Evolutionary conservation across 495 filamentous ascomycete genomes (phyloP).

Genomic region (Penicilliopsis zonata): DNA sequence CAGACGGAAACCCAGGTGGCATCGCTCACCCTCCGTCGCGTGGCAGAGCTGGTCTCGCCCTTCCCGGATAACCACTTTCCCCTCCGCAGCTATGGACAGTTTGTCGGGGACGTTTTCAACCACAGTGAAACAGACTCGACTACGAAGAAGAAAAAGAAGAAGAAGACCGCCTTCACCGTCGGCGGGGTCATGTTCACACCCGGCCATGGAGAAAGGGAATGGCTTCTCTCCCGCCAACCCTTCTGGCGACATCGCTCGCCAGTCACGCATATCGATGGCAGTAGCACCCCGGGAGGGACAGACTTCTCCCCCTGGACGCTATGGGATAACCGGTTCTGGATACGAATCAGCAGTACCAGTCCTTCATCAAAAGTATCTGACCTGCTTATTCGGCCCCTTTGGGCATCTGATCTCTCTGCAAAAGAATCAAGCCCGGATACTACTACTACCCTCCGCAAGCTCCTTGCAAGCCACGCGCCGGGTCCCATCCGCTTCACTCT

Average conservation of each 20-base stretch:
- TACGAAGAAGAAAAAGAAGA: neutral
- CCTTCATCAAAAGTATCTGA: no score
- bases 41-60: slow-evolving; percentile 34
- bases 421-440: no score
- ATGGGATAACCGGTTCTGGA: slow-evolving; percentile 81
- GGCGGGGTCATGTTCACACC: slow-evolving; percentile 41
- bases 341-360: no score
- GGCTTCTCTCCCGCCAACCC: slow-evolving; percentile 41
- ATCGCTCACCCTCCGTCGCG: slow-evolving; percentile 23
- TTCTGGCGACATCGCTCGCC: slow-evolving; percentile 20
- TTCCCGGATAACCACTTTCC: slow-evolving; percentile 23
- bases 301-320: slow-evolving; percentile 26
- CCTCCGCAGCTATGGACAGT: slow-evolving; percentile 19
- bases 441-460: no score
- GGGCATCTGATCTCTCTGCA: no score
- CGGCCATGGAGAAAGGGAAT: slow-evolving; percentile 7
- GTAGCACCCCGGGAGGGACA: neutral
- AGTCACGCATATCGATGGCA: slow-evolving; percentile 5
- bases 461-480: slow-evolving; percentile 14
- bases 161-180: slow-evolving; percentile 35
- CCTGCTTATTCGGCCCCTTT: no score
- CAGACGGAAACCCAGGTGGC: slow-evolving; percentile 11
- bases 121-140: neutral
- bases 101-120: slow-evolving; percentile 15
- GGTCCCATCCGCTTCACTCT: slow-evolving; percentile 24